Evolutionary conservation across 2,329 filamentous ascomycete species (phyloP).

Genomic region (Myriangium duriaei): DNA sequence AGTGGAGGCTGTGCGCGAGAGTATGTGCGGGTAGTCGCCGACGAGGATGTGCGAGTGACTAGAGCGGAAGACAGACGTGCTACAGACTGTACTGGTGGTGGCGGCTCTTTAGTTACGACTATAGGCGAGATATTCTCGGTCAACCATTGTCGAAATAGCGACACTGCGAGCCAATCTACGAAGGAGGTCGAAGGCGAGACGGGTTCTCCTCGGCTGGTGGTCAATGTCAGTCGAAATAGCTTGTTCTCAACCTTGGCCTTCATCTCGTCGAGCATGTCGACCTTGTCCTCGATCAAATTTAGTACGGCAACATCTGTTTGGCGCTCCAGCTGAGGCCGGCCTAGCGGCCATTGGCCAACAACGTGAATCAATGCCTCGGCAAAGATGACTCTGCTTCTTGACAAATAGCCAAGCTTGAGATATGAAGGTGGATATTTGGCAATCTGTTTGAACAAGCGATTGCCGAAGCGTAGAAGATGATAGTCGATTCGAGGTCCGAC

Average conservation of each 20-base stretch:
- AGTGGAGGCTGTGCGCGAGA: slow-evolving; percentile 3
- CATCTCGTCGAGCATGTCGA: slow-evolving; percentile 76
- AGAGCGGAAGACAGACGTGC: slow-evolving; percentile 6
- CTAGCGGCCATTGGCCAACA: slow-evolving; percentile 83
- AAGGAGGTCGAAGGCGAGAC: slow-evolving; percentile 69
- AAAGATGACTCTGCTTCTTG: slow-evolving; percentile 67
- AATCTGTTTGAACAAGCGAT: slow-evolving; percentile 86
- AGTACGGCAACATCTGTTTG: slow-evolving; percentile 64
- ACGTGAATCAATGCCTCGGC: slow-evolving; percentile 78
- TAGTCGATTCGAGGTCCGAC: slow-evolving; percentile 86
- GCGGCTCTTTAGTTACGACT: slow-evolving; percentile 28
- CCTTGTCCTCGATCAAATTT: slow-evolving; percentile 89
- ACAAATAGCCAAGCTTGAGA: slow-evolving; percentile 75
- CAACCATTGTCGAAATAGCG: slow-evolving; percentile 83
- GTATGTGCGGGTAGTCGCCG: slow-evolving; percentile 18
- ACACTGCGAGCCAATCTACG: slow-evolving; percentile 80
- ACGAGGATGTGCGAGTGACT: slow-evolving; percentile 1
- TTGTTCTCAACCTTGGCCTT: slow-evolving; percentile 69
- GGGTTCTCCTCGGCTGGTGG: slow-evolving; percentile 67
- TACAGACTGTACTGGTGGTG: slow-evolving; percentile 14
- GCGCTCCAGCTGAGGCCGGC: slow-evolving; percentile 61
- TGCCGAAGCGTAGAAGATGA: slow-evolving; percentile 83
- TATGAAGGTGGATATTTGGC: slow-evolving; percentile 92
- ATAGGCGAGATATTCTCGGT: slow-evolving; percentile 76
- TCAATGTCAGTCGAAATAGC: slow-evolving; percentile 69